phyloP scores from a whole-genome alignment of 2,329 filamentous ascomycete species.

The Calycina herbarum region DNA sequence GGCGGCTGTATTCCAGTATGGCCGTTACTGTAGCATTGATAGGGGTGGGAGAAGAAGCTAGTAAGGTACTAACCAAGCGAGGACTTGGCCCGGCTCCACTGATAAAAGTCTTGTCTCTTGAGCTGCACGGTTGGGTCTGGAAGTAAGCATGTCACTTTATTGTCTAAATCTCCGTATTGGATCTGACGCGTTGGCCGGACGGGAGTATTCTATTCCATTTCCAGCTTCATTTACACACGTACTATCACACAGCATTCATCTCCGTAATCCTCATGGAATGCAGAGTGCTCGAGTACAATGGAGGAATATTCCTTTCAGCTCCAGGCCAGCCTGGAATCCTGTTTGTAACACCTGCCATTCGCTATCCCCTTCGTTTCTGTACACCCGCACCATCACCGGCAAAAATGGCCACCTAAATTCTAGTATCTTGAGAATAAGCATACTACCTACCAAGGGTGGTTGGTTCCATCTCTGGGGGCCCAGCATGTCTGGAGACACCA shows the following conservation, averaged over 20 bases:
- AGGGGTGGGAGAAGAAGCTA: background rate
- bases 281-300: background rate
- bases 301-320: background rate
- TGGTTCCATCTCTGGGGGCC: background rate
- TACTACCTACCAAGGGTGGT: background rate
- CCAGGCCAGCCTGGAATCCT: background rate
- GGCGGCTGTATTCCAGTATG: background rate
- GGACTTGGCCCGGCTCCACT: slow-evolving; percentile 1
- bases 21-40: background rate
- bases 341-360: background rate
- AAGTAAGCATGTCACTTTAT: background rate
- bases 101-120: background rate
- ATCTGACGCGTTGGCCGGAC: background rate
- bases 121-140: background rate
- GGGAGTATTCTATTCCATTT: background rate
- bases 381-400: background rate
- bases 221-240: background rate
- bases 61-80: background rate
- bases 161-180: background rate
- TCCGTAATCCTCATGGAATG: background rate
- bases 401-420: background rate
- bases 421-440: background rate
- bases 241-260: slow-evolving; percentile 3
- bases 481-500: background rate
- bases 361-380: background rate